These are phyloP conservation scores for Lipomyces oligophaga DNA, from an alignment of 805 yeast species.

Conservation along the genomic window DNA sequence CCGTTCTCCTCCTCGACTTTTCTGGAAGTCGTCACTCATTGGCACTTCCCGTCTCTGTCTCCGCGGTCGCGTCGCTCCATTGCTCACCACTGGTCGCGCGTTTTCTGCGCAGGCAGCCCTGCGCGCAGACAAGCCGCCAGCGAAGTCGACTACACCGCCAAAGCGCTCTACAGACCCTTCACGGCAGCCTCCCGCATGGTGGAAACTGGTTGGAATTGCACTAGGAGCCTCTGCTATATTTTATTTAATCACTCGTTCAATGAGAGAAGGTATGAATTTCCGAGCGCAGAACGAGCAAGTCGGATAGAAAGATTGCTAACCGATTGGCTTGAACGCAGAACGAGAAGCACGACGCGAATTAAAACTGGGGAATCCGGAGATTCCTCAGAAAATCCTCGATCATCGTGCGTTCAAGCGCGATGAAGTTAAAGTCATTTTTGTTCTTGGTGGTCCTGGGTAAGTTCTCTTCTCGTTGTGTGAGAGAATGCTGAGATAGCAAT, in stretches of 20 bases:
- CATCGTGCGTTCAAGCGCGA: constrained; percentile 52
- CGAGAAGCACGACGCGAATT: constrained; percentile 24
- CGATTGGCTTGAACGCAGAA: too few species aligned
- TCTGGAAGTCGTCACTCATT: too few species aligned
- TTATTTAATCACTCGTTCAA: constrained; percentile 12
- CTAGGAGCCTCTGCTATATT: constrained; percentile 9
- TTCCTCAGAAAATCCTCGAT: constrained; percentile 3
- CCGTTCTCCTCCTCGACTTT: too few species aligned
- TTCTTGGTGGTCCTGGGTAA: constrained; percentile 90
- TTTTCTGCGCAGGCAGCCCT: neutral
- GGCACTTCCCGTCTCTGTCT: too few species aligned
- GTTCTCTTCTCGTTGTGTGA: neutral
- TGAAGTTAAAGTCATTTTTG: constrained; percentile 78
- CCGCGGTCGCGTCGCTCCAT: too few species aligned
- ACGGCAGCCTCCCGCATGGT: constrained; percentile 14
- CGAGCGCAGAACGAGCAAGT: too few species aligned
- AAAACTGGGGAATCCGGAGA: constrained; percentile 15
- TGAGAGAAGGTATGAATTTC: constrained; percentile 23
- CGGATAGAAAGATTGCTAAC: too few species aligned
- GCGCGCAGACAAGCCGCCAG: constrained; percentile 1
- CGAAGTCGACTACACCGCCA: neutral
- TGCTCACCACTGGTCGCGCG: too few species aligned
- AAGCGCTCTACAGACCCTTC: constrained; percentile 7
- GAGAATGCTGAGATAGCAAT: neutral
- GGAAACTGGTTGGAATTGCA: constrained; percentile 3